Evolutionary conservation across 495 filamentous ascomycete genomes (phyloP), one percentile per base, ranked within the genome.

Genomic region (Staphylotrichum tortipilum): DNA sequence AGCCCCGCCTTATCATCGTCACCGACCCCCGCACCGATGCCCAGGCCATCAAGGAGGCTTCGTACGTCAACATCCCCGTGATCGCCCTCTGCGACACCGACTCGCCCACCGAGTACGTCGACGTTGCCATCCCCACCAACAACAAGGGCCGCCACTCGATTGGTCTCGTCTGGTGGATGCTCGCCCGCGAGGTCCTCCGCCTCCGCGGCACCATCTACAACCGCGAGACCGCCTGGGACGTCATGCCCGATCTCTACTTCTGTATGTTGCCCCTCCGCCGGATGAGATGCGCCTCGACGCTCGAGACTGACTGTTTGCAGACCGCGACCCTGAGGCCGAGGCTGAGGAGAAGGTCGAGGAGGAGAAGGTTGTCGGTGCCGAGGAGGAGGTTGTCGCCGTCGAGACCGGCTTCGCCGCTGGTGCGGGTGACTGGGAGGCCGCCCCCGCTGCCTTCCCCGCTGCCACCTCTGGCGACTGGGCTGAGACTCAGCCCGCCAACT

Each of bases 131-230:
- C 76, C 92, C 92, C 59, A 96, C 92, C 75, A 98, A 98, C 86
- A 98, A 98, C 85, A 98, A 98, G 85, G 89, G 88, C 76, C 91
- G 92, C 67, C 90, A 96, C 76, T 83, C 94, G 69, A 97, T 98
- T 60, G 92, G 92, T 76, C 79, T 92, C 57, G 73, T 98, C 79
- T 98, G 92, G 92, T 98, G 92, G 92, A 86, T 98, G 85, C 79
- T 98, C 58, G 89, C 92, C 66, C 92, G 92, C 79, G 92, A 98
- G 82, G 89, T 98, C 65, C 91, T 97, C 71, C 88, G 92, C 72
- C 87, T 98, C 61, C 88, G 92, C 63, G 92, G 94, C 58, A 96
- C 89, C 57, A 84, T 98, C 59, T 84, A 88, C 61, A 85, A 79
- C 77, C 88, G 92, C 60, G 94, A 97, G 69, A 82, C 83, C 44